Percentiles rank a stretch among this genome's conserved stretches.
phyloP scores from a whole-genome alignment of 306 rosid genomes.

The Malus orientalis region DNA sequence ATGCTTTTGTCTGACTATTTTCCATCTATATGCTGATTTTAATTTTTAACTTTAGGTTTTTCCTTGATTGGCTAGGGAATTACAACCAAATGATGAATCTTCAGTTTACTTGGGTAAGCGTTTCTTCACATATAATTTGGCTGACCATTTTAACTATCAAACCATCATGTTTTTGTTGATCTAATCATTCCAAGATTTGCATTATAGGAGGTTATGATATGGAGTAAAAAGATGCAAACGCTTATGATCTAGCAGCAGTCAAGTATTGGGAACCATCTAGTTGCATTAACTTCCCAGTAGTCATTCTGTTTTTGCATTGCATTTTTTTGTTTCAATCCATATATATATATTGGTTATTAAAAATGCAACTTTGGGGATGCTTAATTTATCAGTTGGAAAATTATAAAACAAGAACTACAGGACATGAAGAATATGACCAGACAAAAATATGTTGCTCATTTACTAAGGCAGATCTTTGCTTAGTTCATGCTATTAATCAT shows the following conservation, averaged over 20 bases:
- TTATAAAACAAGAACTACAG: conserved; percentile 57
- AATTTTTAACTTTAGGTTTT: no score
- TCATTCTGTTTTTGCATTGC: not conserved
- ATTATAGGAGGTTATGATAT: conserved; percentile 84
- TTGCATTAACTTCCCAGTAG: conserved; percentile 80
- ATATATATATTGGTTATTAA: not conserved
- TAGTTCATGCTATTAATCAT: not conserved
- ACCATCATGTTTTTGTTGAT: not conserved
- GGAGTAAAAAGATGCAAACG: conserved; percentile 93
- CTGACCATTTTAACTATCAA: no score
- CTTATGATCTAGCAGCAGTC: conserved; percentile 91
- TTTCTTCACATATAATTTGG: no score
- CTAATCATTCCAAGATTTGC: conserved; percentile 31
- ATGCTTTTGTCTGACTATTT: no score
- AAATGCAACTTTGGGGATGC: conserved; percentile 9
- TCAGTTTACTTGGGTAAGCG: no score
- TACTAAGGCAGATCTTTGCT: conserved; percentile 47
- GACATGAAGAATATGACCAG: conserved; percentile 77
- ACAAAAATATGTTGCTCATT: conserved; percentile 86
- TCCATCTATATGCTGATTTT: no score
- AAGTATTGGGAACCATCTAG: conserved; percentile 97
- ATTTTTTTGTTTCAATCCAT: not conserved
- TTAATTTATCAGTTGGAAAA: conserved; percentile 46
- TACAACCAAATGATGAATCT: no score
- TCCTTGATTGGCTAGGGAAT: no score